Evolutionary conservation across 768 basidiomycete species (phyloP).

Genomic region (Rhodocollybia butyracea): DNA sequence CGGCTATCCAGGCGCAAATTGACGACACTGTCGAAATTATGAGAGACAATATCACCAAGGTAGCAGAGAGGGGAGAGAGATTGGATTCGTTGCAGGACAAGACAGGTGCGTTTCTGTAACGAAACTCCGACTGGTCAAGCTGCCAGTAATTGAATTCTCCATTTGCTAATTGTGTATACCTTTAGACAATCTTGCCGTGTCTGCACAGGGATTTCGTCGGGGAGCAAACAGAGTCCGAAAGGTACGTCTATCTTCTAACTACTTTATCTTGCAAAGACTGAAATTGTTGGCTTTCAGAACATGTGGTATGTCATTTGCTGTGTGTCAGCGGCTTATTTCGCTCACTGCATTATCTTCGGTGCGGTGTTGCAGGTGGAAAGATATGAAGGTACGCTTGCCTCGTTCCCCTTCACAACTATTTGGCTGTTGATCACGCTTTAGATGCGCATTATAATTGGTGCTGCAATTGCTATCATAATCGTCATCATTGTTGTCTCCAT

Average conservation of each 20-base stretch:
- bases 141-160: background rate
- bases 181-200: conserved; percentile 94
- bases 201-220: conserved; percentile 97
- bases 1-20: conserved; percentile 95
- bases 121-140: no score
- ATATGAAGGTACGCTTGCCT: conserved; percentile 74
- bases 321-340: background rate
- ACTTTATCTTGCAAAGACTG: background rate
- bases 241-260: background rate
- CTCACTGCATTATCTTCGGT: background rate
- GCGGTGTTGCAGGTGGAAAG: conserved; percentile 75
- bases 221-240: conserved; percentile 92
- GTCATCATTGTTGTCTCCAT: conserved; percentile 95
- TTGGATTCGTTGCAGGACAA: conserved; percentile 95
- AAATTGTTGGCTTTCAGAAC: conserved; percentile 54
- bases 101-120: conserved; percentile 62
- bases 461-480: conserved; percentile 86
- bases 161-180: background rate
- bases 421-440: conserved; percentile 24
- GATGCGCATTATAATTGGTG: conserved; percentile 97
- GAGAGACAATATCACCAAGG: conserved; percentile 96
- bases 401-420: conserved; percentile 3
- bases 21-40: conserved; percentile 97
- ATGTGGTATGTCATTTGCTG: conserved; percentile 70
- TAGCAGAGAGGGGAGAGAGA: conserved; percentile 92